phyloP scores from a whole-genome alignment of 106 monocot species.

The Allium sativum region DNA sequence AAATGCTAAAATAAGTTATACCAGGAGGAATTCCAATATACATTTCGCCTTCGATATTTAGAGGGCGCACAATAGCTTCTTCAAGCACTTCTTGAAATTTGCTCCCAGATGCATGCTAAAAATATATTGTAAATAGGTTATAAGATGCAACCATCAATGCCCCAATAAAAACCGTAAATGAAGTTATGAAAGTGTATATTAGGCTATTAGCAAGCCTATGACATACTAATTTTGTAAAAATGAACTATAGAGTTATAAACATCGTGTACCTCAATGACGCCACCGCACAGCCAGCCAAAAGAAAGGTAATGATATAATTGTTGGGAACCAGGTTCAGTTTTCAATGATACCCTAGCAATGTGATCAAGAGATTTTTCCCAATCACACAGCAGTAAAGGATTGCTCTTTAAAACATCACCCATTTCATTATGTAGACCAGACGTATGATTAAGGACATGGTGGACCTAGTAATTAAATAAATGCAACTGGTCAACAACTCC shows the following conservation, averaged over 20 bases:
- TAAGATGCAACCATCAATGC: too few species aligned
- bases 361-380: slow-evolving; percentile 77
- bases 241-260: too few species aligned
- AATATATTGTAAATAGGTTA: neutral
- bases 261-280: slow-evolving; percentile 70
- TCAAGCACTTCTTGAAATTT: slow-evolving; percentile 89
- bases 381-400: slow-evolving; percentile 67
- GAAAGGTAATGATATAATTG: slow-evolving; percentile 93
- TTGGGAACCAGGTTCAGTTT: slow-evolving; percentile 60
- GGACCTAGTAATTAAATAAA: slow-evolving; percentile 38
- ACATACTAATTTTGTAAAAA: too few species aligned
- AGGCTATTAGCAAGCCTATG: too few species aligned
- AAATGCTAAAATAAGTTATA: slow-evolving; percentile 10
- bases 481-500: neutral
- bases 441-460: slow-evolving; percentile 93
- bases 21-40: slow-evolving; percentile 98
- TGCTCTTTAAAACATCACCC: slow-evolving; percentile 42
- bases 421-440: slow-evolving; percentile 86
- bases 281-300: slow-evolving; percentile 99
- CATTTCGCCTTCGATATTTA: slow-evolving; percentile 79
- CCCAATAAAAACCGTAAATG: too few species aligned
- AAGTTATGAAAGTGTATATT: too few species aligned
- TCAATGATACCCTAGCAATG: slow-evolving; percentile 47
- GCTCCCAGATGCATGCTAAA: slow-evolving; percentile 78
- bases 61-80: slow-evolving; percentile 83